Percentiles rank a stretch among this genome's conserved stretches.
phyloP scores from a whole-genome alignment of 129 eudicot genomes.

The Tagetes erecta region DNA sequence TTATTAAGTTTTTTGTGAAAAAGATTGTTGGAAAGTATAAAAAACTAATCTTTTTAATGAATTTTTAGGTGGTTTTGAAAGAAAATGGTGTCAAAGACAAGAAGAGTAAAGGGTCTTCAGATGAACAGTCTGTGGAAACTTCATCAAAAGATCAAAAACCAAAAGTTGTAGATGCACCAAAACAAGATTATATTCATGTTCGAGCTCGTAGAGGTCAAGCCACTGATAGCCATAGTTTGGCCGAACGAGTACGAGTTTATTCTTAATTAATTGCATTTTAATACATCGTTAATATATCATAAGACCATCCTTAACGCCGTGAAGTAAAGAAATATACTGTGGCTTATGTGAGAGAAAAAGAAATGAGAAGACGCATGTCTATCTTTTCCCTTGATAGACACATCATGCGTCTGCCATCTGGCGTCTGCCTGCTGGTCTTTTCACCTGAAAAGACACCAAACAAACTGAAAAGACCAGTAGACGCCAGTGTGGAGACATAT shows the following conservation, averaged over 20 bases:
- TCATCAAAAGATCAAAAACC: constrained; percentile 45
- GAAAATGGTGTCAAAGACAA: constrained; percentile 44
- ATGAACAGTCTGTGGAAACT: constrained; percentile 50
- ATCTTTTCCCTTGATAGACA: no score
- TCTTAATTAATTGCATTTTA: neutral
- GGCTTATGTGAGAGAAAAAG: no score
- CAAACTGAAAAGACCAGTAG: no score
- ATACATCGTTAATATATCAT: no score
- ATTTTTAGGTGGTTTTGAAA: constrained; percentile 45
- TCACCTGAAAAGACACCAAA: no score
- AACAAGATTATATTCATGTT: constrained; percentile 89
- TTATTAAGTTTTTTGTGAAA: constrained; percentile 11
- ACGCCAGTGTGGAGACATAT: no score
- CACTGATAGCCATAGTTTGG: constrained; percentile 97
- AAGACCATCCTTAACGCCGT: no score
- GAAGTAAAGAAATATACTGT: no score
- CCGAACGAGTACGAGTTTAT: constrained; percentile 63
- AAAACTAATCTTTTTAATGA: neutral
- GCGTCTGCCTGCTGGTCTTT: no score
- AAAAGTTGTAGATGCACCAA: constrained; percentile 50
- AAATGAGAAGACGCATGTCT: no score
- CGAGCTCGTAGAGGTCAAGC: constrained; percentile 99
- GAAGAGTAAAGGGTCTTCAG: constrained; percentile 48
- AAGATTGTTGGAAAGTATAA: neutral
- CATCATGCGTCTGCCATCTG: no score